These are phyloP conservation scores for Terfezia claveryi DNA, from an alignment of 495 filamentous ascomycete genomes.

Conservation along the genomic window DNA sequence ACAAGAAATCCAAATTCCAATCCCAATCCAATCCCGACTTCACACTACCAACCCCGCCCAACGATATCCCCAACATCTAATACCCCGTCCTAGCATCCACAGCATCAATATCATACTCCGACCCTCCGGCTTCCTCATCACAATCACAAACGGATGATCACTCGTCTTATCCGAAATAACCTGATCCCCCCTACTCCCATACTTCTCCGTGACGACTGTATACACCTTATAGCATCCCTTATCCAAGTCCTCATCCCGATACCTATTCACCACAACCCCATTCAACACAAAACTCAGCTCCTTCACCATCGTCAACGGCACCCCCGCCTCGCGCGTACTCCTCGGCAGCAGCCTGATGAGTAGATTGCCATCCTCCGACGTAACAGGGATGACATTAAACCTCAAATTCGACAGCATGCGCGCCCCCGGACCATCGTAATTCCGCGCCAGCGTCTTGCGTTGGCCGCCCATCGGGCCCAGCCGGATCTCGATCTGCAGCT, in stretches of 20 bases:
- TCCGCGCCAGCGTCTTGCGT: constrained; percentile 1
- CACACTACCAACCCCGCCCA: no score
- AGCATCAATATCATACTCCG: background rate
- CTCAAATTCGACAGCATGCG: constrained; percentile 15
- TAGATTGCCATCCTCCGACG: background rate
- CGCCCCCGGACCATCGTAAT: constrained; percentile 7
- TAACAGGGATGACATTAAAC: constrained; percentile 10
- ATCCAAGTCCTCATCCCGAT: background rate
- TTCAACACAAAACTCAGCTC: constrained; percentile 11
- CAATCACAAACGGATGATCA: background rate
- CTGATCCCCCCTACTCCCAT: background rate
- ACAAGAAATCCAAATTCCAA: no score
- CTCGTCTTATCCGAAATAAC: background rate
- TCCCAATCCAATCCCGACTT: no score
- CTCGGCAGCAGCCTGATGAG: constrained; percentile 4
- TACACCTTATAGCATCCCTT: background rate
- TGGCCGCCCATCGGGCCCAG: background rate
- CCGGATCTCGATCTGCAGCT: background rate
- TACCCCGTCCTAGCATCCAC: no score
- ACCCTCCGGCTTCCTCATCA: background rate
- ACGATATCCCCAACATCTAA: no score
- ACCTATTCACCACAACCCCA: constrained; percentile 6
- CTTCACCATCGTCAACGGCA: background rate
- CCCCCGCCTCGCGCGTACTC: background rate
- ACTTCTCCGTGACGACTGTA: background rate